phyloP scores from a whole-genome alignment of 495 filamentous ascomycete species.

The Lasiosphaeria hispida region DNA sequence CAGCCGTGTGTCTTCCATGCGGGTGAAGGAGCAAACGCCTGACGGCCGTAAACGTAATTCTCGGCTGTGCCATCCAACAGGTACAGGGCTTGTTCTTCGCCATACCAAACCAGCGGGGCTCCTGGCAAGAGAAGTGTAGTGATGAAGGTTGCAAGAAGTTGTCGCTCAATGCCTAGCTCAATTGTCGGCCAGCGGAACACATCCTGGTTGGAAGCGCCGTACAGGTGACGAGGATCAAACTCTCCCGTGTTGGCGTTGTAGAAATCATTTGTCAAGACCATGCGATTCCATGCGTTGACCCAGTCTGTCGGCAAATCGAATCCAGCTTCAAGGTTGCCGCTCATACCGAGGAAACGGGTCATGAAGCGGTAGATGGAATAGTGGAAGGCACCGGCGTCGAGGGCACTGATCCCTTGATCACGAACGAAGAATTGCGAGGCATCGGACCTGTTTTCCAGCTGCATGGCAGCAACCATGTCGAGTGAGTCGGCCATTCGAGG shows the following conservation, averaged over 20 bases:
- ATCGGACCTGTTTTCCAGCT: conserved; percentile 42
- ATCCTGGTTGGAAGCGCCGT: conserved; percentile 68
- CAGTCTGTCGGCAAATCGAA: conserved; percentile 58
- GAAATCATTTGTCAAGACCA: conserved; percentile 63
- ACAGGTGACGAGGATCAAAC: conserved; percentile 72
- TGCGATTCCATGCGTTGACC: conserved; percentile 57
- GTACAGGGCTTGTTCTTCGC: conserved; percentile 70
- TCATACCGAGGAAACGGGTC: conserved; percentile 63
- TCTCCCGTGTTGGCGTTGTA: conserved; percentile 66
- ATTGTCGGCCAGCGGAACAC: conserved; percentile 72
- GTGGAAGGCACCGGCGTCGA: conserved; percentile 66
- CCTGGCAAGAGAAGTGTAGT: conserved; percentile 64
- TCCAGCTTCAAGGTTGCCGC: conserved; percentile 59
- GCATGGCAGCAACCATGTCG: conserved; percentile 34
- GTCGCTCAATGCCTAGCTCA: conserved; percentile 57
- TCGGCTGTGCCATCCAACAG: conserved; percentile 62
- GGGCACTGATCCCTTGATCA: conserved; percentile 55
- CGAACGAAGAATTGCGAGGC: conserved; percentile 34
- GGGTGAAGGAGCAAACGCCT: conserved; percentile 59
- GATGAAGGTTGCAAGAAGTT: conserved; percentile 61
- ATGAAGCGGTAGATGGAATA: conserved; percentile 69
- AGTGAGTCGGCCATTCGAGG: conserved; percentile 42
- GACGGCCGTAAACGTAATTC: conserved; percentile 69
- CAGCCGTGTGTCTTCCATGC: conserved; percentile 70
- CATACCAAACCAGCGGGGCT: conserved; percentile 63